Conservation (phyloP, 2,329 filamentous ascomycete species). For the Endothia cerciana region DNA sequence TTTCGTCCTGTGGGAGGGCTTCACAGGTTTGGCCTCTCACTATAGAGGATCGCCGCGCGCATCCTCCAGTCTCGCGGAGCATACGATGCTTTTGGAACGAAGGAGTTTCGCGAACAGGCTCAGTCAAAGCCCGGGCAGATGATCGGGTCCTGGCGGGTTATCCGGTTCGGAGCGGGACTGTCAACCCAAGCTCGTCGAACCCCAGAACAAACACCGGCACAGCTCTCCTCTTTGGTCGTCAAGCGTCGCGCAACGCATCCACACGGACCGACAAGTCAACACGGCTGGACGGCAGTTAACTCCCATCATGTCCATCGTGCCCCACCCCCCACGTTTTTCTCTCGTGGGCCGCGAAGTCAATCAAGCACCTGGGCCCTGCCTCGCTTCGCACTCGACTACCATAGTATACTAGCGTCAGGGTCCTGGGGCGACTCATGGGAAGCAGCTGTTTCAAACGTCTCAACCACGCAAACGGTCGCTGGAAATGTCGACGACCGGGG, state of each 20-base stretch:
- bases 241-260: background rate
- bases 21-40: background rate
- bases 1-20: background rate
- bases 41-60: background rate
- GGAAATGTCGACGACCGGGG: background rate
- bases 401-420: constrained; percentile 3
- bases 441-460: constrained; percentile 2
- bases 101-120: background rate
- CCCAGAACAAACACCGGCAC: background rate
- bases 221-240: background rate
- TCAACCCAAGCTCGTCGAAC: background rate
- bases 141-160: background rate
- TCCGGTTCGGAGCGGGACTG: background rate
- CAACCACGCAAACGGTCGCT: background rate
- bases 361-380: background rate
- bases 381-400: background rate
- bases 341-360: background rate
- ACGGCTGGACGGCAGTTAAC: background rate
- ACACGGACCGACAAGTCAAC: background rate
- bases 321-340: constrained; percentile 15
- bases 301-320: background rate
- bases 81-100: background rate
- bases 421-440: background rate
- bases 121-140: background rate
- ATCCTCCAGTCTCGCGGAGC: constrained; percentile 6